Evolutionary conservation across 495 filamentous ascomycete species (phyloP), one percentile per base, ranked within the genome.

Genomic region (Aspergillus diversus): DNA sequence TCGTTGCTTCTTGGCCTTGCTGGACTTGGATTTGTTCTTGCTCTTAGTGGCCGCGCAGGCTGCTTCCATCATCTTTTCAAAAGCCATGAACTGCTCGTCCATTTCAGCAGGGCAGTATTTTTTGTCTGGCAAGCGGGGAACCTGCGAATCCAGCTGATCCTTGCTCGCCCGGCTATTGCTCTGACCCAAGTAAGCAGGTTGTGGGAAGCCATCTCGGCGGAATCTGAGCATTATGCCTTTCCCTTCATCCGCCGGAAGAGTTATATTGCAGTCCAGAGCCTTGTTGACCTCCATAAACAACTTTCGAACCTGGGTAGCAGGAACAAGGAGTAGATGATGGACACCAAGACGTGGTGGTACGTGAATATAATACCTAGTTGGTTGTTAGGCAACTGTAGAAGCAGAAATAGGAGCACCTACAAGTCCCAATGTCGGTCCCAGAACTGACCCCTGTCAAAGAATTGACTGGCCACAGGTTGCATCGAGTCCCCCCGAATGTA

Each of bases 341-440:
- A 71, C 61, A 7, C 71, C 68, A 9, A 71, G 56, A 6, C 74
- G 66, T 13, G 63, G 51, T 0, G 86, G 84, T 27, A 86, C 77
- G 61, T 84, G 77, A 49, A 92, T 72, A 66, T 89, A 92, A 75
- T 89, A 92, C 46, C 91, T 93, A 49, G 43, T 43, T 37, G 53
- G 32, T 49, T 17, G 33, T 21, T 42, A 43, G 16, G 35, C 1
- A 7, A 17, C 5, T 21, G 27, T 33, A 5, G 43, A 48, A 0
- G 49, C 43, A 31, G 7, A 8, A 31, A 46, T 21, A 17, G n/a
- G 39, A 21, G 33, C 6, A 85, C 88, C 84, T 78, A 96, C 91
- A 95, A 64, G 61, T 92, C 88, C 92, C 91, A 96, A 42, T 73
- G 61, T 3, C 84, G 79, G 3, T 81, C 65, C 64, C 87, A 86